Evolutionary conservation across 805 yeast species (phyloP).

Genomic region (Candida michaelii): DNA sequence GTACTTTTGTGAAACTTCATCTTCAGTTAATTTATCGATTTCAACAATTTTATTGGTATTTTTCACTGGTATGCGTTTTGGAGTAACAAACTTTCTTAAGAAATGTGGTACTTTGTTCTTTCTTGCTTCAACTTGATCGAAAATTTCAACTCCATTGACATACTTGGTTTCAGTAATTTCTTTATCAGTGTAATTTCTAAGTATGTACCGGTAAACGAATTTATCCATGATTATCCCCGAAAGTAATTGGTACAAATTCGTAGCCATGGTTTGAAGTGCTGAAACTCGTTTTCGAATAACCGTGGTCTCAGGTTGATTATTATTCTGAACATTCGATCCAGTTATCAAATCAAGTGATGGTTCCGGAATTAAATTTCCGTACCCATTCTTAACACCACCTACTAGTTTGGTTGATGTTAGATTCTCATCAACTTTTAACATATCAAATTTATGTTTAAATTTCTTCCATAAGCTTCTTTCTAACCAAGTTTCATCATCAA

Average conservation of each 20-base stretch:
- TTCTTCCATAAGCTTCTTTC: slow-evolving; percentile 36
- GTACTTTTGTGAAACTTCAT: slow-evolving; percentile 22
- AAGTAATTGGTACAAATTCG: slow-evolving; percentile 22
- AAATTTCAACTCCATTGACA: slow-evolving; percentile 15
- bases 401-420: slow-evolving; percentile 10
- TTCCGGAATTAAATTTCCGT: slow-evolving; percentile 28
- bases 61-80: slow-evolving; percentile 19
- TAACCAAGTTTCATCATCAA: slow-evolving; percentile 58
- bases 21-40: slow-evolving; percentile 19
- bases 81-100: slow-evolving; percentile 25
- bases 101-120: slow-evolving; percentile 25
- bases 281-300: slow-evolving; percentile 21
- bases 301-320: slow-evolving; percentile 12
- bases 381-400: slow-evolving; percentile 16
- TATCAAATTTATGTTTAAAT: slow-evolving; percentile 11
- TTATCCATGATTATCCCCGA: slow-evolving; percentile 18
- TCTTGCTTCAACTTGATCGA: slow-evolving; percentile 20
- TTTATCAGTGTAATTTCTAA: not conserved
- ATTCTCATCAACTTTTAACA: slow-evolving; percentile 2
- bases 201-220: slow-evolving; percentile 11
- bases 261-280: slow-evolving; percentile 21
- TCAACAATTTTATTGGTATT: slow-evolving; percentile 1
- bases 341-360: slow-evolving; percentile 28
- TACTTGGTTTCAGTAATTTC: slow-evolving; percentile 3
- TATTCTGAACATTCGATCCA: slow-evolving; percentile 12